Conservation (phyloP, 805 yeast species). For the Nakazawaea wickerhamii region DNA sequence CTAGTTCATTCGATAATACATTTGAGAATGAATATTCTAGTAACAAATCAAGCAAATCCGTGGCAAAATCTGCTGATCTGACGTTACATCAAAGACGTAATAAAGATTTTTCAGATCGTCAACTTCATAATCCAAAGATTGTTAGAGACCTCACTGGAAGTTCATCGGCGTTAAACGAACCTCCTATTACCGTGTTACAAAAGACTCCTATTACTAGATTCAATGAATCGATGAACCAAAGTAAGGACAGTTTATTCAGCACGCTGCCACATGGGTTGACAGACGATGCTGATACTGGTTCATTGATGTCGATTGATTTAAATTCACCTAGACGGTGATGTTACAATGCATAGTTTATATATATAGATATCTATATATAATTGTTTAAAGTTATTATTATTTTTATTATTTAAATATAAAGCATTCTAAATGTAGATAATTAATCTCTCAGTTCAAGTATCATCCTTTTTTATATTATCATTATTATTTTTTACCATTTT, state of each 20-base stretch:
- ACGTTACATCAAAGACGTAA: slow-evolving; percentile 2
- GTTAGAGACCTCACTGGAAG: slow-evolving; percentile 4
- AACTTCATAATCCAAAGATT: background rate
- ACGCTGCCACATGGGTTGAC: background rate
- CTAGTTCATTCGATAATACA: slow-evolving; percentile 1
- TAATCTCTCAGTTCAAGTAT: background rate
- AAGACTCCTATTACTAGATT: background rate
- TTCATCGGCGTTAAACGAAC: slow-evolving; percentile 1
- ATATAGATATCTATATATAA: background rate
- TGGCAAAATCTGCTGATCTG: background rate
- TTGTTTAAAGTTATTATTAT: background rate
- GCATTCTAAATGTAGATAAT: background rate
- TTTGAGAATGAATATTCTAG: background rate
- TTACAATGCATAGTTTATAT: background rate
- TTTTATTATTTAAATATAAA: too few relatives aligned
- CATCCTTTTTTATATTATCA: background rate
- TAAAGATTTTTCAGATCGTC: background rate
- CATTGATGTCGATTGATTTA: slow-evolving; percentile 9
- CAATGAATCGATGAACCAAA: background rate
- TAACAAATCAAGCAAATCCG: background rate
- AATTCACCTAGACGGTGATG: slow-evolving; percentile 4
- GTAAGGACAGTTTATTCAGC: slow-evolving; percentile 3
- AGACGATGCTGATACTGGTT: slow-evolving; percentile 5
- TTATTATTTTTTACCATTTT: background rate
- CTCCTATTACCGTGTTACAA: background rate